A percentile compares a stretch with the other conserved stretches of the same genome.
phyloP scores from a whole-genome alignment of 2,329 filamentous ascomycete genomes.

The Metarhizium brunneum region DNA sequence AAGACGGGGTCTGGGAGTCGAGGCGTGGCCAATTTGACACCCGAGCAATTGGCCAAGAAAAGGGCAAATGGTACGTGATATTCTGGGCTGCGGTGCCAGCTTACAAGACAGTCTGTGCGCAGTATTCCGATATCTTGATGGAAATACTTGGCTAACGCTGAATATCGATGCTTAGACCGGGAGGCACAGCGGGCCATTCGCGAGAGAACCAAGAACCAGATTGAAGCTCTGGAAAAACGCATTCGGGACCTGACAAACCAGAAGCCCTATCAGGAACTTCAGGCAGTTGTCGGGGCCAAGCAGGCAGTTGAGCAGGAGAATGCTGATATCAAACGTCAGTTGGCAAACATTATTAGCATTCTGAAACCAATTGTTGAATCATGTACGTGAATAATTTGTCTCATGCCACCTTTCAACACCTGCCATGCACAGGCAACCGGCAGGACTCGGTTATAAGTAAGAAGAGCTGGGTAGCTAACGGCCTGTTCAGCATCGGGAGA shows the following conservation, averaged over 20 bases:
- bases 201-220: constrained; percentile 72
- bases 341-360: constrained; percentile 56
- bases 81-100: neutral
- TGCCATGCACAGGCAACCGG: neutral
- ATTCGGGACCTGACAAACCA: constrained; percentile 70
- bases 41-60: constrained; percentile 65
- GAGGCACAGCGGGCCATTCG: constrained; percentile 80
- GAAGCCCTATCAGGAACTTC: constrained; percentile 76
- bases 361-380: constrained; percentile 47
- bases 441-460: neutral
- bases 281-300: constrained; percentile 65
- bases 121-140: no score
- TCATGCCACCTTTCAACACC: neutral
- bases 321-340: constrained; percentile 60
- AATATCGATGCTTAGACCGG: constrained; percentile 47
- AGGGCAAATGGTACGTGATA: constrained; percentile 43
- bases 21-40: constrained; percentile 55
- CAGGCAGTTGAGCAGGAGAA: constrained; percentile 73
- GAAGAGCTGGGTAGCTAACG: neutral
- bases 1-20: constrained; percentile 35
- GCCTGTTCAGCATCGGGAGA: neutral
- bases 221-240: constrained; percentile 61
- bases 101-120: no score
- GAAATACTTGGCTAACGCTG: neutral
- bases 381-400: constrained; percentile 9